These are phyloP conservation scores for Apiospora malaysiana DNA, from an alignment of 2,329 filamentous ascomycete species.

Conservation along the genomic window DNA sequence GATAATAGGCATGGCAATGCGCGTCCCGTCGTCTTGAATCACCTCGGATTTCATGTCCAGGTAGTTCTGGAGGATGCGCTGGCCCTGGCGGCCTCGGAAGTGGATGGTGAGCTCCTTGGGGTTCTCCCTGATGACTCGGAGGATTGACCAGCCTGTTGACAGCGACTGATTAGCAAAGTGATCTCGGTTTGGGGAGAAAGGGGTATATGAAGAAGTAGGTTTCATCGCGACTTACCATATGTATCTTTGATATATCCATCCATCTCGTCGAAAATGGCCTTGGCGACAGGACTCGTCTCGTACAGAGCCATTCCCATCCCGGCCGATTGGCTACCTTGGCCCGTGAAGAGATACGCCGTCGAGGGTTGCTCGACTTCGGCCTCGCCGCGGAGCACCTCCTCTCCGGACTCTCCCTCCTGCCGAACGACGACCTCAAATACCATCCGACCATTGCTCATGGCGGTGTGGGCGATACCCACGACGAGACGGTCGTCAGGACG, in stretches of 20 bases:
- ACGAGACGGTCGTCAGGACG: slow-evolving; percentile 93
- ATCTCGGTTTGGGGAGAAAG: neutral
- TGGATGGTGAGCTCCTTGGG: slow-evolving; percentile 98
- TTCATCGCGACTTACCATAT: slow-evolving; percentile 40
- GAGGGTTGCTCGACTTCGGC: slow-evolving; percentile 98
- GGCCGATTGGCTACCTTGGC: slow-evolving; percentile 97
- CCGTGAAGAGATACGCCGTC: slow-evolving; percentile 96
- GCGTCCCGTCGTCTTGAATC: slow-evolving; percentile 59
- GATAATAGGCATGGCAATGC: slow-evolving; percentile 68
- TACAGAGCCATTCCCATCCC: slow-evolving; percentile 99
- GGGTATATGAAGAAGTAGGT: no score
- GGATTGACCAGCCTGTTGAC: slow-evolving; percentile 82
- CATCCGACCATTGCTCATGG: slow-evolving; percentile 97
- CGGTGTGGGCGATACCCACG: slow-evolving; percentile 93
- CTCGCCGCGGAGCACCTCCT: slow-evolving; percentile 93
- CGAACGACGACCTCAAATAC: slow-evolving; percentile 91
- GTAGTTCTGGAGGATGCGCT: slow-evolving; percentile 97
- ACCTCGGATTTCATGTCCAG: slow-evolving; percentile 99
- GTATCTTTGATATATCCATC: slow-evolving; percentile 79
- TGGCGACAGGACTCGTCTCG: slow-evolving; percentile 87
- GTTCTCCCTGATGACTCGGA: slow-evolving; percentile 99
- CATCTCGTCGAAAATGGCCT: slow-evolving; percentile 96
- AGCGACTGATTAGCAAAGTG: neutral
- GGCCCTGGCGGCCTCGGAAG: slow-evolving; percentile 94
- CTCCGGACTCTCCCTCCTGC: slow-evolving; percentile 87